These are phyloP conservation scores for Neurospora crassa DNA, from an alignment of 2,329 filamentous ascomycete genomes.

Conservation along the genomic window DNA sequence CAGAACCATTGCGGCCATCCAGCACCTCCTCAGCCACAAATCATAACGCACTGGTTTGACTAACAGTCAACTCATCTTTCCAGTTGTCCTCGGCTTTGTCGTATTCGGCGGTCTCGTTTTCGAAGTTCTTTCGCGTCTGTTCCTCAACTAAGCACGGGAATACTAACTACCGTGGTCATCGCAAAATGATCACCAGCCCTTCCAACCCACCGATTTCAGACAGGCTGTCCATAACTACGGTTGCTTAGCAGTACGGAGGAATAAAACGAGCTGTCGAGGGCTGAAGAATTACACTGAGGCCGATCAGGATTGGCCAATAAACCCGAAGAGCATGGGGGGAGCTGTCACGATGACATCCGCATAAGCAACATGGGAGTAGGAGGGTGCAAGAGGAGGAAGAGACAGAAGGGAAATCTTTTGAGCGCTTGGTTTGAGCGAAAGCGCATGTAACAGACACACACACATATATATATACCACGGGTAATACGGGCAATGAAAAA, in stretches of 20 bases:
- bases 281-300: background rate
- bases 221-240: background rate
- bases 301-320: background rate
- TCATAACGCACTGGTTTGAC: background rate
- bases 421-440: background rate
- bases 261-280: background rate
- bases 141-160: conserved; percentile 6
- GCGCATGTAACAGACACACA: background rate
- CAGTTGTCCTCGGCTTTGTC: conserved; percentile 49
- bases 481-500: background rate
- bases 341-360: background rate
- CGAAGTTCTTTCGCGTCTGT: conserved; percentile 46
- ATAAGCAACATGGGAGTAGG: background rate
- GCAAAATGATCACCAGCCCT: background rate
- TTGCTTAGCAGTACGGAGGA: background rate
- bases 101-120: conserved; percentile 52
- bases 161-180: background rate
- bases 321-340: background rate
- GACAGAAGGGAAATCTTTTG: background rate
- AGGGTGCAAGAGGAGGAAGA: background rate
- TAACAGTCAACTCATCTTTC: conserved; percentile 16
- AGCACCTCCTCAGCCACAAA: background rate
- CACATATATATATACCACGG: background rate
- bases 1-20: conserved; percentile 13
- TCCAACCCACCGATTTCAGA: background rate